Evolutionary conservation across 2,329 filamentous ascomycete species (phyloP).

Genomic region (Botrytis paeoniae): DNA sequence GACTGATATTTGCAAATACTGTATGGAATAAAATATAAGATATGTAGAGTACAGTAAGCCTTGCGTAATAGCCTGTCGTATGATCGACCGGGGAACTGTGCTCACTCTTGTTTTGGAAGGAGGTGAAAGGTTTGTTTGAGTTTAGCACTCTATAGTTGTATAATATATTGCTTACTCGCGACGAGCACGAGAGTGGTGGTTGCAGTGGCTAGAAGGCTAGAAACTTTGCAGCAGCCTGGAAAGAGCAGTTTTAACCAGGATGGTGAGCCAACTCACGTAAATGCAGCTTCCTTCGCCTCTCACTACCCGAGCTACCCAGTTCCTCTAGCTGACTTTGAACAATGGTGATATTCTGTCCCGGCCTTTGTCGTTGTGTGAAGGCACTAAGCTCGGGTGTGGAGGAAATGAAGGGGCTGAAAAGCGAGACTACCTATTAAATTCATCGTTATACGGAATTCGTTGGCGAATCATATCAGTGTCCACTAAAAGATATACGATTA

Average conservation of each 20-base stretch:
- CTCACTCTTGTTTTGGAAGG: not conserved
- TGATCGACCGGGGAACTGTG: not conserved
- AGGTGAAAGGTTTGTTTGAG: not conserved
- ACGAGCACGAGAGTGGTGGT: not conserved
- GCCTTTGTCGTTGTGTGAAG: not conserved
- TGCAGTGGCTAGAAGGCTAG: not conserved
- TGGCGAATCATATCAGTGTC: not conserved
- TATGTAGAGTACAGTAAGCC: slow-evolving; percentile 10
- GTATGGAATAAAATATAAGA: not conserved
- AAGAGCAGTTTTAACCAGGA: not conserved
- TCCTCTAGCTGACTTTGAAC: not conserved
- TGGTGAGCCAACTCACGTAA: not conserved
- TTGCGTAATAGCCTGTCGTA: not conserved
- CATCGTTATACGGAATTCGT: not conserved
- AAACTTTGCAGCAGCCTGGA: not conserved
- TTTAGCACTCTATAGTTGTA: not conserved
- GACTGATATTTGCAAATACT: not conserved
- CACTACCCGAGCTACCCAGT: too few species aligned
- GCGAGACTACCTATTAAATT: not conserved
- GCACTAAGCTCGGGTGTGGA: not conserved
- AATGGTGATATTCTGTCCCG: not conserved
- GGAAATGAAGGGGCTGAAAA: not conserved
- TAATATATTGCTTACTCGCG: not conserved
- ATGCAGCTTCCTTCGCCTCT: not conserved
- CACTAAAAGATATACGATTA: not conserved